Percentiles rank a stretch among this genome's conserved stretches.
Conservation (phyloP, 805 yeast species). For the Teunomyces panamensis region DNA sequence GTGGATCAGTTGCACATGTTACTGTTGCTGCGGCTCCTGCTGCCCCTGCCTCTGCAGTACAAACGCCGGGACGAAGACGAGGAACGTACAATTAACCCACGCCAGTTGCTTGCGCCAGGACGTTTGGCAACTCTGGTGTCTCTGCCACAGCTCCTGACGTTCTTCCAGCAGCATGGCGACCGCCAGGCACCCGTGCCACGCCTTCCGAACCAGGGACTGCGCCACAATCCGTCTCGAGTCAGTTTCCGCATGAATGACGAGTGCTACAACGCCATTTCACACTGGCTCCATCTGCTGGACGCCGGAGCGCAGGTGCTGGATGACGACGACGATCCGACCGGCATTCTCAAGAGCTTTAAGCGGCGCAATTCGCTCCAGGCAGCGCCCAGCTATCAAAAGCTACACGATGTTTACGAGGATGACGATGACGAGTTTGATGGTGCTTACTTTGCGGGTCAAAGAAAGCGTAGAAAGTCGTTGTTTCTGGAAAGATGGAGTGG, state of each 20-base stretch:
- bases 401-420: slow-evolving; percentile 1
- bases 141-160: slow-evolving; percentile 3
- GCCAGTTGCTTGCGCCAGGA: slow-evolving; percentile 10
- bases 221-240: slow-evolving; percentile 2
- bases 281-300: slow-evolving; percentile 25
- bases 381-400: not conserved
- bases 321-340: slow-evolving; percentile 26
- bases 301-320: slow-evolving; percentile 2
- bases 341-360: slow-evolving; percentile 20
- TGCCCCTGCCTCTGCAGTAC: slow-evolving; percentile 6
- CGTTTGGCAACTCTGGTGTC: slow-evolving; percentile 3
- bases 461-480: slow-evolving; percentile 2
- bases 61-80: slow-evolving; percentile 6
- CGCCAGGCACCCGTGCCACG: not conserved
- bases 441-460: not conserved
- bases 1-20: slow-evolving; percentile 12
- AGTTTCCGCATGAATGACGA: slow-evolving; percentile 34
- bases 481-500: not conserved
- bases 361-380: slow-evolving; percentile 3
- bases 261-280: slow-evolving; percentile 36
- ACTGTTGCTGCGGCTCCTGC: slow-evolving; percentile 8
- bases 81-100: slow-evolving; percentile 13
- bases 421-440: not conserved
- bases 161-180: slow-evolving; percentile 1
- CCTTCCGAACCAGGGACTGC: not conserved